Percentiles rank a stretch among this genome's conserved stretches.
These are phyloP conservation scores for Cyberlindnera veronae DNA, from an alignment of 805 yeast species.

Conservation along the genomic window DNA sequence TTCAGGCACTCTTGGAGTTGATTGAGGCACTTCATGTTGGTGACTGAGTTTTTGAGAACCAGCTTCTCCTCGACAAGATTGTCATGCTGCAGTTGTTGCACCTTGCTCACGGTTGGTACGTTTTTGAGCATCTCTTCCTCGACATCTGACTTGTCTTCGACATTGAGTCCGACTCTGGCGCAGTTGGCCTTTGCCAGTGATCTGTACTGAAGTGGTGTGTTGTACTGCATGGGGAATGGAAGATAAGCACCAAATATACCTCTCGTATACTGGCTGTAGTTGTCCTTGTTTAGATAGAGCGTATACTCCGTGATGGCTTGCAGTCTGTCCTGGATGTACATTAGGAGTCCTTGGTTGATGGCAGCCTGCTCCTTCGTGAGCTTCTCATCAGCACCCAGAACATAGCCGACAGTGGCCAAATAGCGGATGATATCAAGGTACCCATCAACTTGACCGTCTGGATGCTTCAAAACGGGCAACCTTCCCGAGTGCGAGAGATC, in stretches of 20 bases:
- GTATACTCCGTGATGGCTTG: conserved; percentile 52
- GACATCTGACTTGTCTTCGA: conserved; percentile 28
- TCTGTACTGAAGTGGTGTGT: conserved; percentile 51
- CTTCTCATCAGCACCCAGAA: conserved; percentile 9
- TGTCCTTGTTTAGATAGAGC: conserved; percentile 49
- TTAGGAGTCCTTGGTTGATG: conserved; percentile 42
- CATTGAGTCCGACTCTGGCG: conserved; percentile 31
- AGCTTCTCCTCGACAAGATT: conserved; percentile 34
- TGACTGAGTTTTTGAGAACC: conserved; percentile 25
- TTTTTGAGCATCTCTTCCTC: conserved; percentile 29
- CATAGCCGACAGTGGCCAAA: conserved; percentile 19
- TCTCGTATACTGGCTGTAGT: conserved; percentile 60
- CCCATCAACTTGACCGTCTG: conserved; percentile 34
- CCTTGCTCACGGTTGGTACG: conserved; percentile 38
- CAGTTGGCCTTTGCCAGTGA: conserved; percentile 31
- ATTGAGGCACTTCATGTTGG: conserved; percentile 27
- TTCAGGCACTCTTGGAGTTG: conserved; percentile 13
- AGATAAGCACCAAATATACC: conserved; percentile 47
- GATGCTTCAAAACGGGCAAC: conserved; percentile 44
- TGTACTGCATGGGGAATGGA: conserved; percentile 75
- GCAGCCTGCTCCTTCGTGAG: conserved; percentile 30
- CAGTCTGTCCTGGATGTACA: conserved; percentile 40
- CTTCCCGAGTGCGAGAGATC: conserved; percentile 46
- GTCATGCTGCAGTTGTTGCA: conserved; percentile 69
- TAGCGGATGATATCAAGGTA: conserved; percentile 37